These are phyloP conservation scores for Cyathus striatus DNA, from an alignment of 768 basidiomycete genomes.

Conservation along the genomic window DNA sequence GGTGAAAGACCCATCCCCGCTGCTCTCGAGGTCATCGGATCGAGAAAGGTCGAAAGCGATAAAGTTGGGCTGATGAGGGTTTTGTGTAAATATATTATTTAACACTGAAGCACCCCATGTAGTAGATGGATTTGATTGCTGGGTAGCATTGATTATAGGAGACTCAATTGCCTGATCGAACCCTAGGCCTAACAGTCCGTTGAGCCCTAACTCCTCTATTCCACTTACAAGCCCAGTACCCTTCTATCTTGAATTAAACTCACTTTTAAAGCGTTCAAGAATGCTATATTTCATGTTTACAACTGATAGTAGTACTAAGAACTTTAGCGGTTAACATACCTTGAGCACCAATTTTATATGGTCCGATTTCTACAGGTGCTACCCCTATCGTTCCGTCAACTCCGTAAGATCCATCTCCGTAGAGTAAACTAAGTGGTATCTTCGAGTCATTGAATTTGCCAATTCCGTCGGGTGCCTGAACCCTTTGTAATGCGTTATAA, in stretches of 20 bases:
- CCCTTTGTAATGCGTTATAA: slow-evolving; percentile 15
- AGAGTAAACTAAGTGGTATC: slow-evolving; percentile 18
- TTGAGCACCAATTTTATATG: slow-evolving; percentile 18
- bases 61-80: slow-evolving; percentile 27
- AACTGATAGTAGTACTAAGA: too few relatives aligned
- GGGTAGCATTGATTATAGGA: slow-evolving; percentile 20
- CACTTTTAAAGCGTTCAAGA: slow-evolving; percentile 18
- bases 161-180: slow-evolving; percentile 24
- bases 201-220: slow-evolving; percentile 17
- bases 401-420: slow-evolving; percentile 30
- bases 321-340: too few relatives aligned
- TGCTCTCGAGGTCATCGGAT: slow-evolving; percentile 32
- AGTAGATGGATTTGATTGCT: slow-evolving; percentile 14
- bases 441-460: slow-evolving; percentile 26
- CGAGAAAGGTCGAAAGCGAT: slow-evolving; percentile 37
- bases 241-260: not conserved
- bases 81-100: slow-evolving; percentile 31
- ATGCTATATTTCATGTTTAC: too few relatives aligned
- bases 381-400: slow-evolving; percentile 27
- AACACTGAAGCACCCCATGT: slow-evolving; percentile 31
- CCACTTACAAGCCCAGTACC: not conserved
- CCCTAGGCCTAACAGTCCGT: slow-evolving; percentile 28
- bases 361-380: slow-evolving; percentile 23
- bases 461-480: slow-evolving; percentile 25
- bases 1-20: slow-evolving; percentile 32